Base-by-base conservation (phyloP, 2,329 filamentous ascomycete species). In the Colletotrichum sp. region DNA sequence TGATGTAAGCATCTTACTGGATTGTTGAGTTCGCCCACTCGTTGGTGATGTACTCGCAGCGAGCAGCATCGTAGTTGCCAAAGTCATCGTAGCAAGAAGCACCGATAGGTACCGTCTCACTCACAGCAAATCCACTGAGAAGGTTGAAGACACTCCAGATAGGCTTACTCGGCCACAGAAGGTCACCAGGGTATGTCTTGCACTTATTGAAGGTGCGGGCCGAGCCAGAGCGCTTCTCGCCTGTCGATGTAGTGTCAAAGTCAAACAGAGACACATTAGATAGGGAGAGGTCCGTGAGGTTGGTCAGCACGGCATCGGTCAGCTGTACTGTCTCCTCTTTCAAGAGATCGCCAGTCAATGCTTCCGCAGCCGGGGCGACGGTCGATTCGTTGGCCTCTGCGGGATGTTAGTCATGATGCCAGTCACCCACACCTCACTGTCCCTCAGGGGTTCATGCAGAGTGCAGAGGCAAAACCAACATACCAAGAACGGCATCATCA, bases 71-170 rank as follows among this genome's bases (percentile, higher is more conserved):
- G 62, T 81, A 82, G 10, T 80, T 76, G 5, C 77, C 77, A 62
- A 52, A 69, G 36, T 75, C 78, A 2, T 78, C 65, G 49, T 83
- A 85, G 73, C 84, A 86, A 5, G 79, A 75, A 4, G 83, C 81
- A 3, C 80, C 83, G 6, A 84, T 77, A 0, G 84, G 84, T 5
- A 82, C 76, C 2, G 83, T 83, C 77, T 82, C 78, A 66, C 84
- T 80, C 9, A 85, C 71, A 9, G 80, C 80, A 15, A 83, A 83
- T 18, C 82, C 82, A 2, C 73, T 79, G 3, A 86, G 79, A 21
- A 83, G 65, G 63, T 86, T 78, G 24, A 87, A 82, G 57, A 80
- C 69, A 60, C 80, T 80, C 83, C 83, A 85, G 13, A 80, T 73
- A 10, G 77, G 13, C n/a, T 77, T 72, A 28, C 66, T 64, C 2